phyloP scores from a whole-genome alignment of 1,284 basidiomycete genomes.

The Heliocybe sulcata region DNA sequence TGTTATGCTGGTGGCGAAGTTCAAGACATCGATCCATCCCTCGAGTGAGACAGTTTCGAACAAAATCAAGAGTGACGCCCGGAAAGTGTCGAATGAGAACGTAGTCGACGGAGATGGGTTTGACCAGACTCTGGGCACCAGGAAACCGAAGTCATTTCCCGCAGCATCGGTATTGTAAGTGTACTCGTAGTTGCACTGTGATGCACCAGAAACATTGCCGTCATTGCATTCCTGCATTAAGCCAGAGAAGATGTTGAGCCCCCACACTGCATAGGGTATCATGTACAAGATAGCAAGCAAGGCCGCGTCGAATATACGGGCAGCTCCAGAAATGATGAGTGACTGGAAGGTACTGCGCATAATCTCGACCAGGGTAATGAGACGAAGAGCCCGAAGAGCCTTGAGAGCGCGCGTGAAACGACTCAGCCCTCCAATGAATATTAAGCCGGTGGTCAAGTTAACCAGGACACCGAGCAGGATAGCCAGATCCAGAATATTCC shows the following conservation, averaged over 20 bases:
- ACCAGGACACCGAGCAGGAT: constrained; percentile 79
- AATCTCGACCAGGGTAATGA: constrained; percentile 84
- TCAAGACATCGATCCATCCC: constrained; percentile 95
- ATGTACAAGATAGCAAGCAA: constrained; percentile 92
- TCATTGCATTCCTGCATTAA: constrained; percentile 88
- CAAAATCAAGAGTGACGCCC: constrained; percentile 81
- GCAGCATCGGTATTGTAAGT: constrained; percentile 51
- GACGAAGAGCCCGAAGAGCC: constrained; percentile 81
- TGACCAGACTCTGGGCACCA: constrained; percentile 83
- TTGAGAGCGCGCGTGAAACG: constrained; percentile 84
- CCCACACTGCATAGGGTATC: constrained; percentile 98
- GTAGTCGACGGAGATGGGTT: constrained; percentile 80
- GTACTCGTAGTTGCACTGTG: constrained; percentile 67
- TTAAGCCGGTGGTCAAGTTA: constrained; percentile 76
- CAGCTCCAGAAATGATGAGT: constrained; percentile 85
- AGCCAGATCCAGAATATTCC: constrained; percentile 90
- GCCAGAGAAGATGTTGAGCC: constrained; percentile 89
- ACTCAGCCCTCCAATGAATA: constrained; percentile 76
- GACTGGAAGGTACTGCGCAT: constrained; percentile 90
- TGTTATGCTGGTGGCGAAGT: constrained; percentile 74
- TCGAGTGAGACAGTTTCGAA: constrained; percentile 97
- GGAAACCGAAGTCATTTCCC: constrained; percentile 53
- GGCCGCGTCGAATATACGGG: constrained; percentile 86
- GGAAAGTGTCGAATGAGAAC: constrained; percentile 92
- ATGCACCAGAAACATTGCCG: constrained; percentile 41